Conservation (phyloP, 208 protist genomes). For the Crithidia thermophila region DNA sequence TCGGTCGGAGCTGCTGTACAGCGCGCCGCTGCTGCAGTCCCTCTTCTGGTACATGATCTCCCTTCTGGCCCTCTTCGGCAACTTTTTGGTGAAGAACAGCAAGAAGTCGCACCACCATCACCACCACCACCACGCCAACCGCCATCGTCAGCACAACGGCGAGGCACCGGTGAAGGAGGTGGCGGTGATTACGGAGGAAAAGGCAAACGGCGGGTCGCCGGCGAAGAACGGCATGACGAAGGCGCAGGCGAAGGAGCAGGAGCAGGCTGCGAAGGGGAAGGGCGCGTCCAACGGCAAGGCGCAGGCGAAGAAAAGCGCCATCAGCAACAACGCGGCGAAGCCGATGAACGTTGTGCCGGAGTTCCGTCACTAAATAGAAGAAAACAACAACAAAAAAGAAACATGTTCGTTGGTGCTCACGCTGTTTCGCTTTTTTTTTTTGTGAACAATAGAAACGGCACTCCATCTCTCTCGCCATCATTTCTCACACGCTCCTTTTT, state of each 20-base stretch:
- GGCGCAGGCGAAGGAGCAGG: conserved; percentile 6
- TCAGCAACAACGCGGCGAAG: neutral
- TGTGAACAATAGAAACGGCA: neutral
- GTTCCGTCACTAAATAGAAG: neutral
- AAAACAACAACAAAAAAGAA: no score
- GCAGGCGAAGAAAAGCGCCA: neutral
- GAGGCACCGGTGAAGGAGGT: neutral
- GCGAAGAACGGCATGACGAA: conserved; percentile 18
- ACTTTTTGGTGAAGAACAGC: conserved; percentile 67
- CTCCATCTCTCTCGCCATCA: neutral
- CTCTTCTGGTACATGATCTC: conserved; percentile 86
- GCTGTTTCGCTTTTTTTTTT: neutral
- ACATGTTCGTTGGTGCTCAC: no score
- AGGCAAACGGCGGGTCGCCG: neutral
- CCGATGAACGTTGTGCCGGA: conserved; percentile 1
- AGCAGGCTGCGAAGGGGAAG: conserved; percentile 1
- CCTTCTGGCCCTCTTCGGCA: conserved; percentile 72
- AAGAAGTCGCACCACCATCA: conserved; percentile 13
- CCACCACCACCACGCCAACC: neutral
- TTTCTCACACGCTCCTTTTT: neutral
- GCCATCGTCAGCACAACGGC: neutral
- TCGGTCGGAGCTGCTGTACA: conserved; percentile 53
- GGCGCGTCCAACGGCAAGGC: neutral
- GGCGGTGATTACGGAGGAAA: no score
- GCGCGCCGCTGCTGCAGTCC: conserved; percentile 46